Percentiles rank a stretch among this genome's conserved stretches.
These are phyloP conservation scores for Fraxinus cuspidata DNA, from an alignment of 257 asterid species.

Conservation along the genomic window DNA sequence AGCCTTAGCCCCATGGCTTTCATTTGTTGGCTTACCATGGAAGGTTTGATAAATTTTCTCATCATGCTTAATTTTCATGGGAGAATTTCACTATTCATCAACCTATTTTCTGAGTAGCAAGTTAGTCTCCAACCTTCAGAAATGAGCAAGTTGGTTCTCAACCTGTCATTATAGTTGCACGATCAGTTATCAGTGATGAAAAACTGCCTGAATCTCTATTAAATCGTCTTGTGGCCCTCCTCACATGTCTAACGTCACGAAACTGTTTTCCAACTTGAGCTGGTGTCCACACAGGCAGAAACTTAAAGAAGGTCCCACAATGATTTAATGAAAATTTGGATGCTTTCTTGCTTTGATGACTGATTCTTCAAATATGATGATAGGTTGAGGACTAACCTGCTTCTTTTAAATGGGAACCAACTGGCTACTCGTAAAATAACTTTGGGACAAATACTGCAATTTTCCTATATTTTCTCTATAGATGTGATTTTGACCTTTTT, in stretches of 20 bases:
- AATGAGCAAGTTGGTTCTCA: not conserved
- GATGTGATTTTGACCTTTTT: not conserved
- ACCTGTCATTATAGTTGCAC: not conserved
- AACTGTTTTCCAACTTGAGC: not conserved
- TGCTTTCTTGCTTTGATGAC: not conserved
- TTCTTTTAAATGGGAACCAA: not conserved
- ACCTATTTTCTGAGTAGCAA: not conserved
- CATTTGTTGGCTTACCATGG: conserved; percentile 96
- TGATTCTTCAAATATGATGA: not conserved
- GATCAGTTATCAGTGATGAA: not conserved
- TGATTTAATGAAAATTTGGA: not conserved
- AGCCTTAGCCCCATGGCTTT: conserved; percentile 71
- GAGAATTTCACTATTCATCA: not conserved
- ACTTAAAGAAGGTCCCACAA: not conserved
- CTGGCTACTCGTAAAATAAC: not conserved
- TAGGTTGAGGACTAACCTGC: not conserved
- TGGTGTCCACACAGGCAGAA: not conserved
- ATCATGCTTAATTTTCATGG: not conserved
- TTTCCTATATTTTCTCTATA: not conserved
- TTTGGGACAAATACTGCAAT: not conserved
- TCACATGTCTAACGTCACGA: not conserved
- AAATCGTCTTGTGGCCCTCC: not conserved
- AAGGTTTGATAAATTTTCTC: conserved; percentile 49
- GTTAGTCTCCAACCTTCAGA: not conserved
- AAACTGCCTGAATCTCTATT: not conserved